Evolutionary conservation across 78 protist genomes (phyloP), one percentile per base, ranked within the genome.

Genomic region (Isochrysis galbana): DNA sequence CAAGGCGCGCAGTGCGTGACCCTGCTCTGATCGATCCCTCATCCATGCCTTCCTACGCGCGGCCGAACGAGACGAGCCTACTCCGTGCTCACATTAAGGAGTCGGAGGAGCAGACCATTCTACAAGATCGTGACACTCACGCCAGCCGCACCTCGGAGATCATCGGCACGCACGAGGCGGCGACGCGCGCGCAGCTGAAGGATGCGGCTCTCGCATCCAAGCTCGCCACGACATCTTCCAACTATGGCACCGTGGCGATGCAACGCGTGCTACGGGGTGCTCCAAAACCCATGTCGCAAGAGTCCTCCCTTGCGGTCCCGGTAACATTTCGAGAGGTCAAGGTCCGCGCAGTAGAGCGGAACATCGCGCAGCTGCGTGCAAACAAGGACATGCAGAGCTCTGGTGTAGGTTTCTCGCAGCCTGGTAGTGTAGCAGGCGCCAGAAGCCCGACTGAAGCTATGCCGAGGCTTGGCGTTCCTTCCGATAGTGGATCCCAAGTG

Each of bases 361-460:
- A 48, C 83, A 38, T 92, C 34, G 34, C 91, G 46, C 94, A 87
- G 91, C 94, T 86, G 55, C 83, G 94, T 7, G 94, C 94, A 42
- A 45, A 26, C 47, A 17, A 17, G 5, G 72, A 72, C 23, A 10
- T 2, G 74, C 74, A 54, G 67, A 54, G n/a, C n/a, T n/a, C n/a
- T n/a, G n/a, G n/a, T n/a, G n/a, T n/a, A n/a, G n/a, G n/a, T n/a
- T n/a, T n/a, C n/a, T n/a, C n/a, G n/a, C n/a, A n/a, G n/a, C n/a
- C n/a, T n/a, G n/a, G n/a, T n/a, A n/a, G n/a, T n/a, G n/a, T n/a
- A n/a, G n/a, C n/a, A n/a, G n/a, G n/a, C n/a, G n/a, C n/a, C n/a
- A n/a, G n/a, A n/a, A n/a, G n/a, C n/a, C n/a, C n/a, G n/a, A n/a
- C n/a, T n/a, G n/a, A n/a, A n/a, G n/a, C n/a, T n/a, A n/a, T n/a